Base-by-base conservation (phyloP, 1,139 yeast species). In the Entelexis paramagnoliae region DNA sequence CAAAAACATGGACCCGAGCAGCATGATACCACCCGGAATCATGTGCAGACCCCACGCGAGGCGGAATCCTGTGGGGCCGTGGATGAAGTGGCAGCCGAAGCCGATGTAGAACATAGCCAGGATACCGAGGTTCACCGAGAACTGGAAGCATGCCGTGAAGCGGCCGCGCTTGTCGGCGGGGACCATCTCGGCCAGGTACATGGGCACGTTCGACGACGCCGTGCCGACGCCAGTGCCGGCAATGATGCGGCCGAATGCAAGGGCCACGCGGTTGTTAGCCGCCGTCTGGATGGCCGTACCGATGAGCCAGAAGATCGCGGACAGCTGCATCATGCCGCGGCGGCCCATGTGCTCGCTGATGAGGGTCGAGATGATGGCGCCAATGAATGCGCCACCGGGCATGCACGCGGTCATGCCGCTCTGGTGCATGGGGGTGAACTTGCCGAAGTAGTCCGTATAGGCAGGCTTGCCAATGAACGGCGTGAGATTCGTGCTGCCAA, bases 401-500 rank as follows among this genome's bases (percentile, higher is more conserved):
- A 96, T 89, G 16, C 96, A 88, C 28, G 95, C 84, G 0, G 97
- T 89, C 62, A 89, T 86, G 58, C 89, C 85, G 48, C 95, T 95
- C 58, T 80, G 81, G 0, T 87, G 72, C 51, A 86, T 70, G 5
- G 58, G 41, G 7, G 51, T 48, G 53, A 55, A 55, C n/a, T 78
- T 63, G 48, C 61, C 59, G 60, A 69, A 70, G 53, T 60, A 66
- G 50, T 71, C 69, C 29, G 72, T 72, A 59, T 75, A 78, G 22
- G 82, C 72, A 58, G 81, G 87, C 11, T 81, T 78, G 19, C 87
- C 86, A 48, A 89, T 78, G 51, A 91, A 80, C 28, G 91, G 93
- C 58, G 93, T 75, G 1, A 96, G 95, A 10, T 94, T 81, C 3
- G 96, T 87, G 45, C 88, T 86, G 66, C 89, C 97, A 65, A 88